Base-by-base conservation (phyloP, 306 rosid genomes). In the Morella rubra region DNA sequence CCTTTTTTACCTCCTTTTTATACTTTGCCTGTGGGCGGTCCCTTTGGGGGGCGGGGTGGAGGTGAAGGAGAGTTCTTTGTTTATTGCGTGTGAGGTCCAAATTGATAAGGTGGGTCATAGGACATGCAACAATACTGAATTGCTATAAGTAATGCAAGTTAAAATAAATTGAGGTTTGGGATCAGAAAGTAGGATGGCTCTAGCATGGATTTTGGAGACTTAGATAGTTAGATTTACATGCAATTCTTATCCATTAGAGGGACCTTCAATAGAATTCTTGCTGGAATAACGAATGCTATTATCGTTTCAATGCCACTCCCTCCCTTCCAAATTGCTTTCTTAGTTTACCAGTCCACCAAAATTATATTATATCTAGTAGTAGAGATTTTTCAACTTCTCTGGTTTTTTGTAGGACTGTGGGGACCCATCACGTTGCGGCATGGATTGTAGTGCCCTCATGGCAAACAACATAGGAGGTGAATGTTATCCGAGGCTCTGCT, bases 391-490 rank as follows among this genome's bases (percentile, higher is more conserved):
- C 22, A 55, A 55, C 1, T 37, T 58, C 45, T 74, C 60, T 71
- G 19, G 78, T 76, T 54, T 75, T 72, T 79, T 72, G 81, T 79
- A 95, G 99, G 92, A 88, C 54, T 95, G 97, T 82, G 96, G 97
- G 62, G 99, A 97, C 24, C 90, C 97, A 45, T 81, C 78, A 0
- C 97, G 55, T 44, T 95, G 98, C 83, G 97, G 96, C 72, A 92
- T 85, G 92, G 89, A 77, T 45, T 95, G 97, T 82, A 88, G 87
- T 82, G 97, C 97, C 65, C 97, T 95, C 79, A 87, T 85, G 77
- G 90, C 89, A 44, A 79, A 81, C 70, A 82, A 81, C 27, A 69
- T 73, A 56, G 97, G 86, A 81, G 98, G 97, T 90, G 92, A 74
- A 19, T 56, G 42, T 77, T 71, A 44, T 69, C 20, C 72, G 46